phyloP scores from a whole-genome alignment of 1,284 basidiomycete genomes.

The Tausonia pullulans region DNA sequence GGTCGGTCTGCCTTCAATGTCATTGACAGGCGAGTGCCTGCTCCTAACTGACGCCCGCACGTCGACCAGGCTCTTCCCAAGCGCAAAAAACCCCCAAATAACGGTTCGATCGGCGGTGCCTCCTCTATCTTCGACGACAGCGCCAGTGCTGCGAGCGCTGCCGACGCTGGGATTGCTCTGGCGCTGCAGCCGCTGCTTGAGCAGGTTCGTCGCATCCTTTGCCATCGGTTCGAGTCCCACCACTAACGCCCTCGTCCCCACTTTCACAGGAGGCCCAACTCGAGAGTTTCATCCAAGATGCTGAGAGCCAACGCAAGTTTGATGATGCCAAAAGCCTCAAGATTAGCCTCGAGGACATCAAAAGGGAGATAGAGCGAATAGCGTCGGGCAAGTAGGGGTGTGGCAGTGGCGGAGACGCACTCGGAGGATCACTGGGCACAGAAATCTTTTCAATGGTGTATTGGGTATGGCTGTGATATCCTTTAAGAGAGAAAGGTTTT shows the following conservation, averaged over 20 bases:
- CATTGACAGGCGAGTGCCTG: background rate
- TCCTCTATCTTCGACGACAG: background rate
- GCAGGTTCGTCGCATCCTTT: conserved; percentile 42
- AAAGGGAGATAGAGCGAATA: conserved; percentile 50
- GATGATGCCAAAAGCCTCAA: conserved; percentile 74
- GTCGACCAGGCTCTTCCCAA: conserved; percentile 9
- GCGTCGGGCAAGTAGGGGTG: background rate
- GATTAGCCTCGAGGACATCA: conserved; percentile 62
- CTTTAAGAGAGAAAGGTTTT: no score
- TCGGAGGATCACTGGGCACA: no score
- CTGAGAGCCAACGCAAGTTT: conserved; percentile 53
- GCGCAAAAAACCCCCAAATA: conserved; percentile 19
- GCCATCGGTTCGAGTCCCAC: background rate
- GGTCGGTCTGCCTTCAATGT: conserved; percentile 33
- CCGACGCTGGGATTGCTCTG: conserved; percentile 56
- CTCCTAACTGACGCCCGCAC: background rate
- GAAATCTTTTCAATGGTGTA: no score
- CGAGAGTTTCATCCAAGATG: conserved; percentile 52
- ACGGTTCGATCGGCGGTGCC: background rate
- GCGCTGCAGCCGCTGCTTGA: conserved; percentile 73
- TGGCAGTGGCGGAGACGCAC: no score
- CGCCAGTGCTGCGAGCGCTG: background rate
- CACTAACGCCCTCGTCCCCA: background rate
- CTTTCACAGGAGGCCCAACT: conserved; percentile 49
- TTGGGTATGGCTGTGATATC: no score